These are phyloP conservation scores for Phaseolus coccineus DNA, from an alignment of 331 rosid genomes.

Conservation along the genomic window DNA sequence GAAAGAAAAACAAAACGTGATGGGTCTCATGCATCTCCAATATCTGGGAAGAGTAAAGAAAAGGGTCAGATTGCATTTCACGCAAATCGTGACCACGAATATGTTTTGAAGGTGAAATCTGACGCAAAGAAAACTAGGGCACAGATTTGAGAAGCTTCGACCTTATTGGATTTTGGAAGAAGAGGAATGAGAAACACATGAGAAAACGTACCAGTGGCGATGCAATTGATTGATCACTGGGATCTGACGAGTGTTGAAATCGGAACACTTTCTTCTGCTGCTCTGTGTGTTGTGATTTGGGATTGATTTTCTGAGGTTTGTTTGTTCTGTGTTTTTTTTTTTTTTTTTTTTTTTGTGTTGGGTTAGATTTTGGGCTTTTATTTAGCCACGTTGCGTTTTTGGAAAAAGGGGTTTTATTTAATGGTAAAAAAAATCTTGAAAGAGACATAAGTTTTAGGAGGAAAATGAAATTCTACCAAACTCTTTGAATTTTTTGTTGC, in stretches of 20 bases:
- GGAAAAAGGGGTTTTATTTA: not conserved
- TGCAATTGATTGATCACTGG: conserved; percentile 33
- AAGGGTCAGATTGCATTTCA: conserved; percentile 1
- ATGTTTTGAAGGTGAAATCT: conserved; percentile 34
- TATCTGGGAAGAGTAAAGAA: not conserved
- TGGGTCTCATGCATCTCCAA: not conserved
- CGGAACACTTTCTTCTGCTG: not conserved
- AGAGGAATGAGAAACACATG: not conserved
- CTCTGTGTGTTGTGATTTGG: not conserved
- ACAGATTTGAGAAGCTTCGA: conserved; percentile 1
- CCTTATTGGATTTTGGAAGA: not conserved
- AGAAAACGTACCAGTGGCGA: conserved; percentile 33
- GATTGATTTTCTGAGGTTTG: not conserved
- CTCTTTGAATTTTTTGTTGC: not conserved
- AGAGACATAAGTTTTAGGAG: not conserved
- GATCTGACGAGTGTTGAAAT: conserved; percentile 43
- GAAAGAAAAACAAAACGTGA: not conserved
- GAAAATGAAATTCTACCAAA: not conserved
- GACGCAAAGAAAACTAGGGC: conserved; percentile 26
- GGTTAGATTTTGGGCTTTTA: conserved; percentile 17
- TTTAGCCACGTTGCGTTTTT: conserved; percentile 22
- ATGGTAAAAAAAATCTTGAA: not conserved
- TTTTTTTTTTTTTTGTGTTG: not conserved
- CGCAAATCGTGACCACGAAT: conserved; percentile 6
- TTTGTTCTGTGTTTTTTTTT: not conserved